phyloP scores from a whole-genome alignment of 2,329 filamentous ascomycete genomes.

The Exophiala sp. region DNA sequence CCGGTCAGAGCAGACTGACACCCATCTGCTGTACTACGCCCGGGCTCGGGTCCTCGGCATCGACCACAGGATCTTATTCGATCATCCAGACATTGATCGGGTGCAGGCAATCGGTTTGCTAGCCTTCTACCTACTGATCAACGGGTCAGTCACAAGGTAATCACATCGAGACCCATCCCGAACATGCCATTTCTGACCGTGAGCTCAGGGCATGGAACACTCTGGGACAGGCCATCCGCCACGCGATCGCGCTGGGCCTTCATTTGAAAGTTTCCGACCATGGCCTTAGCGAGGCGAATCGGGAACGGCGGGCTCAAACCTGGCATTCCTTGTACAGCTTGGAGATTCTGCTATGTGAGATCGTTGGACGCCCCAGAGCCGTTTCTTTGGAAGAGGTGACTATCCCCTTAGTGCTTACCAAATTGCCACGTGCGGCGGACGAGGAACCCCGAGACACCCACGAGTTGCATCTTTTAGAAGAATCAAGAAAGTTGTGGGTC shows the following conservation, averaged over 20 bases:
- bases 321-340: slow-evolving; percentile 30
- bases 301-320: slow-evolving; percentile 20
- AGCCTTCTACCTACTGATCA: slow-evolving; percentile 23
- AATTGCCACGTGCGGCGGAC: neutral
- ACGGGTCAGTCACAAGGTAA: slow-evolving; percentile 30
- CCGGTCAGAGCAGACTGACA: neutral
- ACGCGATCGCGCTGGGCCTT: slow-evolving; percentile 29
- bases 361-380: slow-evolving; percentile 29
- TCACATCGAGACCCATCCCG: neutral
- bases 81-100: slow-evolving; percentile 26
- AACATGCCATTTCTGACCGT: neutral
- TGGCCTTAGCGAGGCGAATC: slow-evolving; percentile 13
- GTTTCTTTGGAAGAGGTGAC: slow-evolving; percentile 25
- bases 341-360: slow-evolving; percentile 28
- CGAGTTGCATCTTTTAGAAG: neutral
- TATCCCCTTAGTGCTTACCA: slow-evolving; percentile 13
- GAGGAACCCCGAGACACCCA: neutral
- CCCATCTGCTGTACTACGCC: slow-evolving; percentile 29
- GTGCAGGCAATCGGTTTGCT: slow-evolving; percentile 28
- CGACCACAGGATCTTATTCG: slow-evolving; percentile 27
- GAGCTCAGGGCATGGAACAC: slow-evolving; percentile 29
- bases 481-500: slow-evolving; percentile 14
- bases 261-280: slow-evolving; percentile 26
- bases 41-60: slow-evolving; percentile 28
- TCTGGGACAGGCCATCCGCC: slow-evolving; percentile 28